phyloP scores from a whole-genome alignment of 805 yeast species.

The Starmerella powellii region DNA sequence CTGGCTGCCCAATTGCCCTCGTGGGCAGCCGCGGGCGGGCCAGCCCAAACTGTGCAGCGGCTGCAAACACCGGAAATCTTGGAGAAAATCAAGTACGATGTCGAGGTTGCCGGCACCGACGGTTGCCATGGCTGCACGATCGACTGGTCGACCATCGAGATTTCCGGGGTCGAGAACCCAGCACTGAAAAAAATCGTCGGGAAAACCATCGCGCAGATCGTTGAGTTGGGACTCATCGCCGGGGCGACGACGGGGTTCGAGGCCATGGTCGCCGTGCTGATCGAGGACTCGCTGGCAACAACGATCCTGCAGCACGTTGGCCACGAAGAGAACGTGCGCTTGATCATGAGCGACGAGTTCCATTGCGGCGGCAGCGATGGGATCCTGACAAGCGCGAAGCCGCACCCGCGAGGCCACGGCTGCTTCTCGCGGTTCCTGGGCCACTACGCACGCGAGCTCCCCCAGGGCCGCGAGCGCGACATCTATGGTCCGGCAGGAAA shows the following conservation, averaged over 20 bases:
- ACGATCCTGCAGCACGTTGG: slow-evolving; percentile 18
- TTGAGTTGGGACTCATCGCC: not conserved
- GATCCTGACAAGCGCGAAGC: slow-evolving; percentile 13
- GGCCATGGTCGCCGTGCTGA: slow-evolving; percentile 9
- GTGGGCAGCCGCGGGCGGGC: slow-evolving; percentile 17
- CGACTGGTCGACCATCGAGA: slow-evolving; percentile 19
- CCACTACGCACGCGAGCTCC: slow-evolving; percentile 16
- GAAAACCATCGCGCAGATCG: slow-evolving; percentile 5
- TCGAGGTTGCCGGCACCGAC: slow-evolving; percentile 16
- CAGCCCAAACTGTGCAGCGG: not conserved
- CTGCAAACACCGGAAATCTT: slow-evolving; percentile 2
- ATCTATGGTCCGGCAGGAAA: slow-evolving; percentile 6
- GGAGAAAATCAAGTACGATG: slow-evolving; percentile 11
- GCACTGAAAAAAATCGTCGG: slow-evolving; percentile 9
- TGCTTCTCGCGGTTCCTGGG: slow-evolving; percentile 17
- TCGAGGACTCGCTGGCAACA: slow-evolving; percentile 11
- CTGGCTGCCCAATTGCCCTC: slow-evolving; percentile 18
- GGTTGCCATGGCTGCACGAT: slow-evolving; percentile 19
- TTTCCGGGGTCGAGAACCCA: slow-evolving; percentile 10
- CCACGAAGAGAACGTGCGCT: slow-evolving; percentile 15
- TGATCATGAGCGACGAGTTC: slow-evolving; percentile 11
- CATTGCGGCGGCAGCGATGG: slow-evolving; percentile 19
- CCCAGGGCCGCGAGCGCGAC: slow-evolving; percentile 12
- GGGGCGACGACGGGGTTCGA: slow-evolving; percentile 7
- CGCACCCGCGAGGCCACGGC: slow-evolving; percentile 18